phyloP scores from a whole-genome alignment of 106 monocot genomes.

The Ottelia alismoides region DNA sequence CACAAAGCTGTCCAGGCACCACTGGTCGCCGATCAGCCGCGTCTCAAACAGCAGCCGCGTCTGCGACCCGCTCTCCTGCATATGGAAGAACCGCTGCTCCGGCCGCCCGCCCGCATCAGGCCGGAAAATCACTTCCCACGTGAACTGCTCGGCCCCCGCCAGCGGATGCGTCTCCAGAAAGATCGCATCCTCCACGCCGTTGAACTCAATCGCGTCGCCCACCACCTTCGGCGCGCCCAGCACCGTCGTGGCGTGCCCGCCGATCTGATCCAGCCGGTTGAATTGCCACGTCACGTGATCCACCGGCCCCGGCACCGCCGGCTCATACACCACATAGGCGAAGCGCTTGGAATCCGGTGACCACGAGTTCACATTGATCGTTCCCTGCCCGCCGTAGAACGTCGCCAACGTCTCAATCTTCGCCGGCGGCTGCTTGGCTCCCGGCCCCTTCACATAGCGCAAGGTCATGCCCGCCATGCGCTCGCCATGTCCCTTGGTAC shows the following conservation, averaged over 20 bases:
- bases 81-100: not conserved
- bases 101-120: not conserved
- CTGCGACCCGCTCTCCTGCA: not conserved
- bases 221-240: not conserved
- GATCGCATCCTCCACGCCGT: too few relatives aligned
- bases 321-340: not conserved
- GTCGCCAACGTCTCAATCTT: too few relatives aligned
- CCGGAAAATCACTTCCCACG: not conserved
- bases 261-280: not conserved
- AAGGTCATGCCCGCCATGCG: too few relatives aligned
- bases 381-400: not conserved
- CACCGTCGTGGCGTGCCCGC: not conserved
- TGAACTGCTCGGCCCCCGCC: not conserved
- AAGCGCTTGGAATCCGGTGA: too few relatives aligned
- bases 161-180: not conserved
- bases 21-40: not conserved
- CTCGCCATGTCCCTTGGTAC: too few relatives aligned
- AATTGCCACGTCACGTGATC: not conserved
- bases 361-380: not conserved
- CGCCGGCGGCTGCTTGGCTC: too few relatives aligned
- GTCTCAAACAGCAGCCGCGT: not conserved
- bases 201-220: not conserved
- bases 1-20: not conserved
- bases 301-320: too few relatives aligned
- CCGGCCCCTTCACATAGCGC: too few relatives aligned